Base-by-base conservation (phyloP, 2,329 filamentous ascomycete genomes). In the Fusarium longipes region DNA sequence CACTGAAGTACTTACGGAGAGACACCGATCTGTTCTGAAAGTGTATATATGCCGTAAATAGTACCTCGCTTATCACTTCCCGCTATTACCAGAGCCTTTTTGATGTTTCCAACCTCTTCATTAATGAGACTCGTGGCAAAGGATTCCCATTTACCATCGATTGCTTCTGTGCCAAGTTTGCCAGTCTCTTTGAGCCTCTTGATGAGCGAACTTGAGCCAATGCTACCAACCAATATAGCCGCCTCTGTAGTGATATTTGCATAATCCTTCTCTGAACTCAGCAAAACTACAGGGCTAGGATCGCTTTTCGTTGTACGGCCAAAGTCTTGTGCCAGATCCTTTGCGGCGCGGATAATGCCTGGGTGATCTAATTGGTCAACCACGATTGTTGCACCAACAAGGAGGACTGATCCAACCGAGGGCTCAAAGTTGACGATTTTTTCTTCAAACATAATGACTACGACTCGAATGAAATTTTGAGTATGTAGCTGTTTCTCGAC, bases 21-120 rank as follows among this genome's bases (percentile, higher is more conserved):
- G 3, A 69, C 58, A 0, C 67, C 66, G 7, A 70, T 67, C 3
- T 70, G 66, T 8, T 67, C 66, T 0, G 67, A 69, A 0, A 69
- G 32, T 2, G 66, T 68, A 11, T 69, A 69, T 1, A 52, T 18
- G 2, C 67, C 67, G 14, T 64, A 69, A 0, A 69, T 50, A 2
- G 54, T 22, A 10, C 67, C 67, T 33, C 66, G 38, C 25, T 69
- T 67, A 3, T 69, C 66, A 7, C 57, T 64, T 1, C 67, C 67
- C 6, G 48, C n/a, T 5, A 69, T 53, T 0, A 55, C 22, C 5
- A 69, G 3, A 15, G 44, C 58, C 10, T 35, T 30, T 0, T 48
- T 22, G 3, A 45, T 59, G 4, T 14, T 8, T 0, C 25, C 57
- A 0, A 50, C 1, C 2, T 39, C 36, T 3, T 30, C 15, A 3